Base-by-base conservation (phyloP, 1,284 basidiomycete genomes). In the Rhodotorula sp. region DNA sequence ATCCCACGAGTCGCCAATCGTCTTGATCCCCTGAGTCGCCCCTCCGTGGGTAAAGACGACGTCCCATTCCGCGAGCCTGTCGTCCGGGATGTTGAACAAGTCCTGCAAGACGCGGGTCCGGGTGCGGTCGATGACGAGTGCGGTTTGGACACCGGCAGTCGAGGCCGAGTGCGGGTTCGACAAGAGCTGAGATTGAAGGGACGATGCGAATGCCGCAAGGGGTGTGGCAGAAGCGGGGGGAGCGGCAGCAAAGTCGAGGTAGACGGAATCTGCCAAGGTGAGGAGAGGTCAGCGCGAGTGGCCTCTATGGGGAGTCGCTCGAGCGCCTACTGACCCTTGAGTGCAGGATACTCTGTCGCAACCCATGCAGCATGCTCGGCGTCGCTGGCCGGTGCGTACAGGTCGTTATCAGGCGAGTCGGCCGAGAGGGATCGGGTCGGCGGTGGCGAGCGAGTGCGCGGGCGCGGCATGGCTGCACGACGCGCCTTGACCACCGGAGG, bases 1-100 rank as follows among this genome's bases (percentile, higher is more conserved):
- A 0, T 88, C 88, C 78, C 88, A 93, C 0, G 89, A 84, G 79
- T 93, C 90, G 52, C 89, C 91, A 49, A 93, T 85, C 63, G 92
- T 85, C 78, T 91, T 92, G 73, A 93, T 83, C 0, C 89, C 89
- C 14, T 84, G 89, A 4, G 89, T 89, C 12, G 91, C 89, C 76
- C 92, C 92, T 26, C 68, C 68, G 12, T 88, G 82, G 8, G 91
- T 92, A 80, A 92, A 93, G 67, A 93, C 83, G 66, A 92, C 89
- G 23, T 88, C 87, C 79, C 91, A 92, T 18, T 78, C 70, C 2
- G 87, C 84, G n/a, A 85, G 84, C 8, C 89, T 85, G 19, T 89
- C 90, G 56, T 85, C 84, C 78, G 91, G 90, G 8, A 81, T 69
- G 48, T 73, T 74, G 48, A 81, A 81, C 16, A 81, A 63, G 34